Conservation (phyloP, 2,329 filamentous ascomycete genomes). For the Capronia epimyces region DNA sequence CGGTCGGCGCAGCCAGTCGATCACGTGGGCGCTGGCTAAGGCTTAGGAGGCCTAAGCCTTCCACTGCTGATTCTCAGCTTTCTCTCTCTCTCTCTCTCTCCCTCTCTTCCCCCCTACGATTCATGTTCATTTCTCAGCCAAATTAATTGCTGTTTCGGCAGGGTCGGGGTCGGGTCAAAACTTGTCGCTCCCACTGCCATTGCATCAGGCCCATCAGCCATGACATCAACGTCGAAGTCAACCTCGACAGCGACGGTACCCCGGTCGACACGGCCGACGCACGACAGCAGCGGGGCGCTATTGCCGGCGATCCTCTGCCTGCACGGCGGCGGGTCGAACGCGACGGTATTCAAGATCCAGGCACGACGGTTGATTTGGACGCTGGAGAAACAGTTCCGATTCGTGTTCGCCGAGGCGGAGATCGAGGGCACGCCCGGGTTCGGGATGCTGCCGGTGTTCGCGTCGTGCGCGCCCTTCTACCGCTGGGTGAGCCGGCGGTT, state of each 20-base stretch:
- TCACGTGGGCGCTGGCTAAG: not conserved
- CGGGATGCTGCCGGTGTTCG: constrained; percentile 38
- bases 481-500: constrained; percentile 33
- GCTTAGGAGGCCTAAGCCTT: not conserved
- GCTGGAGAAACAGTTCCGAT: constrained; percentile 34
- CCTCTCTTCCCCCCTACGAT: too few relatives aligned
- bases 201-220: too few relatives aligned
- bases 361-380: constrained; percentile 33
- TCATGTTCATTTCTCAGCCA: too few relatives aligned
- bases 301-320: constrained; percentile 37
- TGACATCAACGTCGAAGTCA: not conserved
- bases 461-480: constrained; percentile 34
- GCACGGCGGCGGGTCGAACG: constrained; percentile 40
- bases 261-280: constrained; percentile 8
- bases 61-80: not conserved
- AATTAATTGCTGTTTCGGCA: too few relatives aligned
- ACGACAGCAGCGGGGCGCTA: constrained; percentile 14
- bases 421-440: constrained; percentile 32
- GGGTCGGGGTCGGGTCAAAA: too few relatives aligned
- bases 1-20: not conserved
- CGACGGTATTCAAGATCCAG: constrained; percentile 36
- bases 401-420: constrained; percentile 36
- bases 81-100: too few relatives aligned
- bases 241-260: not conserved
- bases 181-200: too few relatives aligned